phyloP scores from a whole-genome alignment of 2,329 filamentous ascomycete species.

The Sclerotinia trifoliorum region DNA sequence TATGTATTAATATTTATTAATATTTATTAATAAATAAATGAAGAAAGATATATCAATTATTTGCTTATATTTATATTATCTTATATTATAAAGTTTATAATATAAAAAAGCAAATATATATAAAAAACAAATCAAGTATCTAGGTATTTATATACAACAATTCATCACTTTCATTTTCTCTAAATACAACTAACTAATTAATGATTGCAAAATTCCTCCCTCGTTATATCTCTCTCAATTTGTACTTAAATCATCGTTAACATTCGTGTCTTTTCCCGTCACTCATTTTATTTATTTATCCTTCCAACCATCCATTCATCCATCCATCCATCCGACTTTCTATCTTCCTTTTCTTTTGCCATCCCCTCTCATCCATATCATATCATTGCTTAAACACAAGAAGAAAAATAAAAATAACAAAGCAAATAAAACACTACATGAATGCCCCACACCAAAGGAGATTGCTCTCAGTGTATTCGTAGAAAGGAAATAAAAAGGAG shows the following conservation, averaged over 20 bases:
- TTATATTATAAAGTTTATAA: too few species aligned
- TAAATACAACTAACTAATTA: slow-evolving; percentile 11
- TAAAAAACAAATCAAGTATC: too few species aligned
- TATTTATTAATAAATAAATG: too few species aligned
- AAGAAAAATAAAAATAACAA: not conserved
- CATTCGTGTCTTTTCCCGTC: not conserved
- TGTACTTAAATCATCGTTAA: too few species aligned
- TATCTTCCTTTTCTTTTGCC: not conserved
- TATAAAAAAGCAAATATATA: too few species aligned
- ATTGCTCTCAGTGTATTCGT: slow-evolving; percentile 3
- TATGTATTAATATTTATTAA: too few species aligned
- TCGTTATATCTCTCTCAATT: not conserved
- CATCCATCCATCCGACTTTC: not conserved
- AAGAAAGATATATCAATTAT: too few species aligned
- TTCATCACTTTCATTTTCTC: not conserved
- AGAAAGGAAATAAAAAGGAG: not conserved
- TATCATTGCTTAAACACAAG: not conserved
- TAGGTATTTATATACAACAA: too few species aligned
- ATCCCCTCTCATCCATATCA: not conserved
- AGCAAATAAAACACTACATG: not conserved
- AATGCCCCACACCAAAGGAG: not conserved
- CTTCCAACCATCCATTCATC: not conserved
- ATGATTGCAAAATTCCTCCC: not conserved
- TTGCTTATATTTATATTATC: too few species aligned
- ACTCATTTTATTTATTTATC: not conserved